A percentile compares a stretch with the other conserved stretches of the same genome.
These are phyloP conservation scores for Cladophialophora psammophila DNA, from an alignment of 2,329 filamentous ascomycete genomes.

Conservation along the genomic window DNA sequence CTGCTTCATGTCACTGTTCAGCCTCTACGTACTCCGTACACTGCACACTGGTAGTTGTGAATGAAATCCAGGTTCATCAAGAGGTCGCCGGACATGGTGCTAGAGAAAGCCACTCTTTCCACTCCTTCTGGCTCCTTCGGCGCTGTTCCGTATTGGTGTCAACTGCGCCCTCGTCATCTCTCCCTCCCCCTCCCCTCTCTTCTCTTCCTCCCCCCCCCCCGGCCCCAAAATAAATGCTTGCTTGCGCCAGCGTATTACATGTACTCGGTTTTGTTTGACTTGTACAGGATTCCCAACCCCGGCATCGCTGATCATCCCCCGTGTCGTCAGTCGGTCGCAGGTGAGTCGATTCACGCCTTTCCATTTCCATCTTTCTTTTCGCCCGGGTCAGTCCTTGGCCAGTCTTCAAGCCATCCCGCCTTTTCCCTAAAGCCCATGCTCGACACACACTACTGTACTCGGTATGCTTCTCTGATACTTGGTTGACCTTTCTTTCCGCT, in stretches of 20 bases:
- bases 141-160: slow-evolving; percentile 14
- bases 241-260: slow-evolving; percentile 3
- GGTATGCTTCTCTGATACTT: background rate
- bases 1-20: too few relatives aligned
- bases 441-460: slow-evolving; percentile 3
- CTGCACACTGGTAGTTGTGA: background rate
- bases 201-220: background rate
- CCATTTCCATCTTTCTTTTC: background rate
- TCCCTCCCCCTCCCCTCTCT: background rate
- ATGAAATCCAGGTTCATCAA: background rate
- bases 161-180: slow-evolving; percentile 1
- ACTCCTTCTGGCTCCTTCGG: slow-evolving; percentile 10
- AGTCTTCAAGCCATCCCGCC: background rate
- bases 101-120: slow-evolving; percentile 6
- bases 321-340: background rate
- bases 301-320: slow-evolving; percentile 7
- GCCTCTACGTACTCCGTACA: background rate
- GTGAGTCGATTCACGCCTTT: slow-evolving; percentile 2
- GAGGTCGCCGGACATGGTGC: background rate
- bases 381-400: background rate
- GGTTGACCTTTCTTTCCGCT: background rate
- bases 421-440: background rate
- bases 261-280: background rate
- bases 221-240: slow-evolving; percentile 15
- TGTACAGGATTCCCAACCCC: slow-evolving; percentile 1